Conservation (phyloP, 2,329 filamentous ascomycete genomes). For the Eutypella sp. region DNA sequence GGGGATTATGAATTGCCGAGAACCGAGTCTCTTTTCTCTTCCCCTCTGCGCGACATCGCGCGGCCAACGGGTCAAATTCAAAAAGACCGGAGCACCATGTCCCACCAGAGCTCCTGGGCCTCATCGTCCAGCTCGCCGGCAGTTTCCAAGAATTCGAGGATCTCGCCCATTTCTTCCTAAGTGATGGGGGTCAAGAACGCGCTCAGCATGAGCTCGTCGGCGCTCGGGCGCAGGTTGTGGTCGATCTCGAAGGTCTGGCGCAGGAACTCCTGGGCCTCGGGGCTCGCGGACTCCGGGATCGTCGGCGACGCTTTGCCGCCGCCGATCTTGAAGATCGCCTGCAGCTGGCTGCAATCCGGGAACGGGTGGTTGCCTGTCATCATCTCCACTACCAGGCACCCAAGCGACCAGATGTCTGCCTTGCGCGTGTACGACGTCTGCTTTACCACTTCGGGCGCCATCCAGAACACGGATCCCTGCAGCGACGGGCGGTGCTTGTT, state of each 20-base stretch:
- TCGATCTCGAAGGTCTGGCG: constrained; percentile 92
- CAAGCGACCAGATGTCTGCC: constrained; percentile 97
- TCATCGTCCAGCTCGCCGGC: not conserved
- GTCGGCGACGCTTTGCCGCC: constrained; percentile 81
- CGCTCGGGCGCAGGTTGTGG: constrained; percentile 84
- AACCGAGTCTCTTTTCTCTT: not conserved
- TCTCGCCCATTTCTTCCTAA: constrained; percentile 25
- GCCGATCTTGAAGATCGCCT: constrained; percentile 98
- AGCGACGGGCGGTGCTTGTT: constrained; percentile 71
- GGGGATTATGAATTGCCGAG: not conserved
- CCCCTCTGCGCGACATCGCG: too few species aligned
- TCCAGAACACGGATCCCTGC: constrained; percentile 98
- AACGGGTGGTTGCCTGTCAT: constrained; percentile 96
- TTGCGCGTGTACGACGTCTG: constrained; percentile 98
- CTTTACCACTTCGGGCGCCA: constrained; percentile 97
- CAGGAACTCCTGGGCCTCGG: constrained; percentile 79
- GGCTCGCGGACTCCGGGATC: constrained; percentile 79
- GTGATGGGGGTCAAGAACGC: constrained; percentile 74
- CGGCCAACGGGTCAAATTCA: not conserved
- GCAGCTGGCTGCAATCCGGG: constrained; percentile 92
- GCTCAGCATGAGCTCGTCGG: constrained; percentile 82
- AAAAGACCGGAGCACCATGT: not conserved
- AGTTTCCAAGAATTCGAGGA: not conserved
- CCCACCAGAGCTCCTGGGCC: not conserved
- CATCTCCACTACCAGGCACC: constrained; percentile 97